Percentiles rank a stretch among this genome's conserved stretches.
phyloP scores from a whole-genome alignment of 2,329 filamentous ascomycete species.

The Lasiodiplodia theobromae region DNA sequence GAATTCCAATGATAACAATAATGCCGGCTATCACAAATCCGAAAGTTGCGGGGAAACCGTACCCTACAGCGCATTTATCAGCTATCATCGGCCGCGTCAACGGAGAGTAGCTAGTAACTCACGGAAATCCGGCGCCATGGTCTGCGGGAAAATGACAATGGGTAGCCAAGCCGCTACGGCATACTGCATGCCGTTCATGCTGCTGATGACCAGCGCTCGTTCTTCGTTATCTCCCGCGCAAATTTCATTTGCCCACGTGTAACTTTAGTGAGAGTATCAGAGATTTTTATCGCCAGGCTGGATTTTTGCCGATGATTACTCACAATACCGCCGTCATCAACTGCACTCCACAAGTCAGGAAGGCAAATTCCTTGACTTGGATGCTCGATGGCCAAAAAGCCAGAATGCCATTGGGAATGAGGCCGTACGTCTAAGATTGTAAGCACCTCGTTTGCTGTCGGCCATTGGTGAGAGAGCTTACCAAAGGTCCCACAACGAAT shows the following conservation, averaged over 20 bases:
- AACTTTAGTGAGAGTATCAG: slow-evolving; percentile 27
- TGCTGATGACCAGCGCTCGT: slow-evolving; percentile 42
- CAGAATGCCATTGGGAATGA: slow-evolving; percentile 44
- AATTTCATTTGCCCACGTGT: slow-evolving; percentile 46
- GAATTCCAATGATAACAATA: slow-evolving; percentile 20
- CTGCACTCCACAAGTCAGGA: slow-evolving; percentile 40
- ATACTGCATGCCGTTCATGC: slow-evolving; percentile 46
- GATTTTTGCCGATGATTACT: slow-evolving; percentile 4
- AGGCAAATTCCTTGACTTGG: slow-evolving; percentile 40
- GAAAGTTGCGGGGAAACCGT: slow-evolving; percentile 30
- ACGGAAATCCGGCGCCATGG: slow-evolving; percentile 42
- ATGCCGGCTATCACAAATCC: slow-evolving; percentile 31
- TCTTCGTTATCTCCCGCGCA: slow-evolving; percentile 44
- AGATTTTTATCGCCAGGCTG: fast-evolving
- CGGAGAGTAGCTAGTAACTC: slow-evolving; percentile 16
- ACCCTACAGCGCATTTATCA: background rate
- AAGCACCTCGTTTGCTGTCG: background rate
- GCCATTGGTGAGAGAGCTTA: background rate
- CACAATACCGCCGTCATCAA: slow-evolving; percentile 48
- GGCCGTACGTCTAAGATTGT: slow-evolving; percentile 35
- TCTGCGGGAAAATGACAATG: slow-evolving; percentile 46
- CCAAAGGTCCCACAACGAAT: slow-evolving; percentile 2
- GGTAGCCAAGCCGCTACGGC: slow-evolving; percentile 43
- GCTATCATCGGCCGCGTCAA: background rate
- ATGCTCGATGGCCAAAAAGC: slow-evolving; percentile 39